These are phyloP conservation scores for Ophiostoma montium DNA, from an alignment of 2,329 filamentous ascomycete genomes.

Conservation along the genomic window DNA sequence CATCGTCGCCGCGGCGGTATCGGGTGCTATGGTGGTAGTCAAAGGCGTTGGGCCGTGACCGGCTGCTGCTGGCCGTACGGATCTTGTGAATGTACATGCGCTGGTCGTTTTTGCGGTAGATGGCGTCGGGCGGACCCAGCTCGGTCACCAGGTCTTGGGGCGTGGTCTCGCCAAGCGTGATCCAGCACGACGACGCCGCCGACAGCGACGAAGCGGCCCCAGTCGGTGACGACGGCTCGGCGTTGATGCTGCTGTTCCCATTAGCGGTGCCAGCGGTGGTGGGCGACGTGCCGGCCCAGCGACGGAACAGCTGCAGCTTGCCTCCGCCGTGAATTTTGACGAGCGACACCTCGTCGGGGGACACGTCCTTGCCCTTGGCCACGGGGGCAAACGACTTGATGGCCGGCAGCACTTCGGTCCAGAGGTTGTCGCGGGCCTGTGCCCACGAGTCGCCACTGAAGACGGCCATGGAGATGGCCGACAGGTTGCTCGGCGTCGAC, in stretches of 20 bases:
- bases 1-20: constrained; percentile 29
- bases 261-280: background rate
- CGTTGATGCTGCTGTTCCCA: background rate
- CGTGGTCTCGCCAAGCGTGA: constrained; percentile 72
- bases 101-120: constrained; percentile 83
- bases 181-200: constrained; percentile 34
- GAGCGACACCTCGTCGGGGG: constrained; percentile 79
- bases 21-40: constrained; percentile 18
- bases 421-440: constrained; percentile 62
- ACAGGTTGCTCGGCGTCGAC: constrained; percentile 60
- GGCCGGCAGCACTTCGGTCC: constrained; percentile 59
- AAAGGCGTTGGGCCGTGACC: constrained; percentile 29
- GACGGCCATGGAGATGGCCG: constrained; percentile 76
- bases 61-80: constrained; percentile 37
- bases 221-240: background rate
- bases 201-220: background rate
- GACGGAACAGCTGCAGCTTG: constrained; percentile 61
- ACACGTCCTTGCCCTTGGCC: constrained; percentile 58
- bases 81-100: constrained; percentile 73
- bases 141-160: constrained; percentile 85
- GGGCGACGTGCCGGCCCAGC: constrained; percentile 33
- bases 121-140: constrained; percentile 83
- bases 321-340: constrained; percentile 68
- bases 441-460: constrained; percentile 88
- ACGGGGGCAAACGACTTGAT: constrained; percentile 57